These are phyloP conservation scores for Fusarium dimerum DNA, from an alignment of 2,329 filamentous ascomycete genomes.

Conservation along the genomic window DNA sequence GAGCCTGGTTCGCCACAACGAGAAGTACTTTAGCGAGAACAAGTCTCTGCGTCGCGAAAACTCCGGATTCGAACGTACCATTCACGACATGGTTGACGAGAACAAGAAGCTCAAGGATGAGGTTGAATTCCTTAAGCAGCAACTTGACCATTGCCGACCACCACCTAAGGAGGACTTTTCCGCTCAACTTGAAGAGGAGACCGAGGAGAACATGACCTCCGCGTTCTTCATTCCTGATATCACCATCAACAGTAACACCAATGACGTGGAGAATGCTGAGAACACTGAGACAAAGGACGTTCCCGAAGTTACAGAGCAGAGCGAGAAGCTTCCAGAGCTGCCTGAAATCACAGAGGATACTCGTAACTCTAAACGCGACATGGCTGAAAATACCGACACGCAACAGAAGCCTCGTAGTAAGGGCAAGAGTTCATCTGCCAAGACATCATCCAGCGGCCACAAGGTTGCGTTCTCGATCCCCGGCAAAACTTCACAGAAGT, in stretches of 20 bases:
- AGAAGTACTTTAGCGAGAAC: slow-evolving; percentile 56
- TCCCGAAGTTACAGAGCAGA: slow-evolving; percentile 2
- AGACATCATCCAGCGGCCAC: slow-evolving; percentile 28
- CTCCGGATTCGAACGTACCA: slow-evolving; percentile 47
- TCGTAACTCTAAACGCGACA: slow-evolving; percentile 31
- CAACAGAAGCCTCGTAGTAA: slow-evolving; percentile 32
- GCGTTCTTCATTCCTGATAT: slow-evolving; percentile 61
- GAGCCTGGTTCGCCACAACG: slow-evolving; percentile 55
- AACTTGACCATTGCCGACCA: slow-evolving; percentile 45
- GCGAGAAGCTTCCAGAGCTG: slow-evolving; percentile 33
- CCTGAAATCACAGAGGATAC: slow-evolving; percentile 33
- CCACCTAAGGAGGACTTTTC: slow-evolving; percentile 39
- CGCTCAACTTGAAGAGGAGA: slow-evolving; percentile 37
- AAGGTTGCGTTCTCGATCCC: slow-evolving; percentile 47
- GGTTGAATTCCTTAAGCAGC: slow-evolving; percentile 46
- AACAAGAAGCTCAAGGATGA: slow-evolving; percentile 50
- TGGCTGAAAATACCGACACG: slow-evolving; percentile 30
- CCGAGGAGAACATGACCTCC: slow-evolving; percentile 58
- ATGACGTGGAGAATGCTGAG: slow-evolving; percentile 22
- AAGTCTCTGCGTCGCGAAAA: slow-evolving; percentile 51
- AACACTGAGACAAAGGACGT: slow-evolving; percentile 34
- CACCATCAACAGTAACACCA: slow-evolving; percentile 47
- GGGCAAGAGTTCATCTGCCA: slow-evolving; percentile 24
- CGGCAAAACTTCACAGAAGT: slow-evolving; percentile 34
- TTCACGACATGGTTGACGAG: slow-evolving; percentile 47